Evolutionary conservation across 306 rosid species (phyloP).

Genomic region (Vicia faba): DNA sequence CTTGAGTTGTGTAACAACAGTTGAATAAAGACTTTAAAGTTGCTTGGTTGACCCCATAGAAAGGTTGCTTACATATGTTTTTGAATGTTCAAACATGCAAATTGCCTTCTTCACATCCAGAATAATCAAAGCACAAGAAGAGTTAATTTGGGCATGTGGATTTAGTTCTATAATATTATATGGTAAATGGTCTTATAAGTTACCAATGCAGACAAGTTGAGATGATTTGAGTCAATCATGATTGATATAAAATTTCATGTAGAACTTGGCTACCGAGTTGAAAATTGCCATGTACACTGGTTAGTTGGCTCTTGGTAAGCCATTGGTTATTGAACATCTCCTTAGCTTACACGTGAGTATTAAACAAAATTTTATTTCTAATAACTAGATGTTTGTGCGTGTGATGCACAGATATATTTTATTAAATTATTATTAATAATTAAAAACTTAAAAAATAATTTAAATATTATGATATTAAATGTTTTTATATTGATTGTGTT

Average conservation of each 20-base stretch:
- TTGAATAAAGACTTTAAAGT: too few relatives aligned
- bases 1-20: too few relatives aligned
- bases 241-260: constrained; percentile 13
- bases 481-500: too few relatives aligned
- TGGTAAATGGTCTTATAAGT: constrained; percentile 33
- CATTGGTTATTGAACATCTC: constrained; percentile 17
- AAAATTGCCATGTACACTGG: constrained; percentile 12
- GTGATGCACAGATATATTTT: too few relatives aligned
- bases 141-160: constrained; percentile 84
- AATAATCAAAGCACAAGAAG: constrained; percentile 76
- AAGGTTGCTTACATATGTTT: constrained; percentile 28
- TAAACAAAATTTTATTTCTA: too few relatives aligned
- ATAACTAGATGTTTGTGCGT: too few relatives aligned
- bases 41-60: constrained; percentile 22
- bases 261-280: constrained; percentile 13
- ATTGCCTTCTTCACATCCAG: constrained; percentile 88
- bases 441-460: too few relatives aligned
- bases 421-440: too few relatives aligned
- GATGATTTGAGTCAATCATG: constrained; percentile 30
- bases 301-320: constrained; percentile 12
- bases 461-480: too few relatives aligned
- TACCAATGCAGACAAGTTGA: constrained; percentile 4
- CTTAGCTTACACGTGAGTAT: too few relatives aligned
- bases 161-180: constrained; percentile 35
- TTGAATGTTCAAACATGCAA: constrained; percentile 52